Evolutionary conservation across 768 basidiomycete genomes (phyloP), one percentile per base, ranked within the genome.

Genomic region (Psilocybe tampanensis): DNA sequence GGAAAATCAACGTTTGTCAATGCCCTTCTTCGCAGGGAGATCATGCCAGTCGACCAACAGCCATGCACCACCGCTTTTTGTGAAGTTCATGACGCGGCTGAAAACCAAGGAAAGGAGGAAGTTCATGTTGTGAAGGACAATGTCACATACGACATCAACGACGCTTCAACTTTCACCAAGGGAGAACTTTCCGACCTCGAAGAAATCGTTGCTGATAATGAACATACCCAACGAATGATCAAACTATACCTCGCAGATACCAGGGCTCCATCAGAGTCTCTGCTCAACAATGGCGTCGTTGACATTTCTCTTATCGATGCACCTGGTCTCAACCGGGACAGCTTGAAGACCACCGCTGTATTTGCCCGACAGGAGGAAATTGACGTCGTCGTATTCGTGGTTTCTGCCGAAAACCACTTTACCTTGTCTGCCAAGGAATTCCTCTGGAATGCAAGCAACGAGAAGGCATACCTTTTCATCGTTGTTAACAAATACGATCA

Each of bases 1-100:
- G 97, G 97, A 66, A 99, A 99, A 74, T 97, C 95, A 18, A 98
- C 97, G 0, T 92, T 99, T 69, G 94, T 99, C 69, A 99, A 99
- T 68, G 93, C 96, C 4, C 79, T 99, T 32, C 85, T 99, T 4
- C 81, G 94, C 44, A 83, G 94, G 6, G 86, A 92, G 67, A 86
- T 97, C 43, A 93, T 99, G 90, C 95, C 97, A 8, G 88, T 95
- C 58, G 97, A 99, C 72, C 95, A 99, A 69, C 97, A 98, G 70
- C 97, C 97, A 2, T 93, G 95, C 72, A 99, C 97, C 0, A 94
- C 94, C 24, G 88, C 94, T 26, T 99, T 99, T 69, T 96, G 94
- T 73, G 95, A 98, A 72, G 97, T 99, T 1, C 91, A 92, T 61
- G 93, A 95, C 66, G 92, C 92, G 2, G 78, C 86, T 24, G 92